Evolutionary conservation across 2,329 filamentous ascomycete species (phyloP).

Genomic region (Xylariaceae sp.): DNA sequence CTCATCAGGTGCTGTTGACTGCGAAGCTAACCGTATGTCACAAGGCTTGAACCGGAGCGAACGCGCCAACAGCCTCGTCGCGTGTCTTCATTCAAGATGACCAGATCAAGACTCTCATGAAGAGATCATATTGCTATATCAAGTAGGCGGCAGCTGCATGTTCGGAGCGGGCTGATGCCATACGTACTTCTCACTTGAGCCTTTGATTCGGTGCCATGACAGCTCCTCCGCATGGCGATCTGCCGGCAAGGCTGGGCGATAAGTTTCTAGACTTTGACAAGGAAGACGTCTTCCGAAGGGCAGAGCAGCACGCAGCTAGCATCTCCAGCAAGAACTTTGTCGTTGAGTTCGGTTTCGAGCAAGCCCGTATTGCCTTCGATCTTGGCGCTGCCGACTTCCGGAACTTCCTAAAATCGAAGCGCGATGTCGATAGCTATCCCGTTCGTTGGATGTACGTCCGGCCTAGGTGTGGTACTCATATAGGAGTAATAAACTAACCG

Average conservation of each 20-base stretch:
- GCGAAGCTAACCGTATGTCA: background rate
- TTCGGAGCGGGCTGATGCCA: too few relatives aligned
- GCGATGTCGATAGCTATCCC: constrained; percentile 35
- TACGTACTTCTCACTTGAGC: too few relatives aligned
- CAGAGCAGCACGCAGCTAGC: constrained; percentile 36
- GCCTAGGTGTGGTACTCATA: background rate
- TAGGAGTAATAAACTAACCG: too few relatives aligned
- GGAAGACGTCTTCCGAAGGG: constrained; percentile 38
- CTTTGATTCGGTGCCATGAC: too few relatives aligned
- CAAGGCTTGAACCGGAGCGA: background rate
- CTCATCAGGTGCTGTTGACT: constrained; percentile 1
- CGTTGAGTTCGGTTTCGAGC: constrained; percentile 56
- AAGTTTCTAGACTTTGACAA: constrained; percentile 52
- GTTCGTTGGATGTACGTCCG: constrained; percentile 66
- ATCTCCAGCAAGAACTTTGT: constrained; percentile 53
- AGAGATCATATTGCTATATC: too few relatives aligned
- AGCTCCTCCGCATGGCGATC: too few relatives aligned
- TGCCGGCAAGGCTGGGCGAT: background rate
- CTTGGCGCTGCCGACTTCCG: constrained; percentile 39
- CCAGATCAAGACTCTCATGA: too few relatives aligned
- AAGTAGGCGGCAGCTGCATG: too few relatives aligned
- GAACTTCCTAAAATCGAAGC: constrained; percentile 29
- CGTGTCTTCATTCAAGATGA: too few relatives aligned
- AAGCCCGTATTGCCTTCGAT: constrained; percentile 53
- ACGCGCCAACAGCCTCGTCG: too few relatives aligned